Percentiles rank a stretch among this genome's conserved stretches.
Evolutionary conservation across 306 rosid species (phyloP).

Genomic region (Pyrus bretschneideri): DNA sequence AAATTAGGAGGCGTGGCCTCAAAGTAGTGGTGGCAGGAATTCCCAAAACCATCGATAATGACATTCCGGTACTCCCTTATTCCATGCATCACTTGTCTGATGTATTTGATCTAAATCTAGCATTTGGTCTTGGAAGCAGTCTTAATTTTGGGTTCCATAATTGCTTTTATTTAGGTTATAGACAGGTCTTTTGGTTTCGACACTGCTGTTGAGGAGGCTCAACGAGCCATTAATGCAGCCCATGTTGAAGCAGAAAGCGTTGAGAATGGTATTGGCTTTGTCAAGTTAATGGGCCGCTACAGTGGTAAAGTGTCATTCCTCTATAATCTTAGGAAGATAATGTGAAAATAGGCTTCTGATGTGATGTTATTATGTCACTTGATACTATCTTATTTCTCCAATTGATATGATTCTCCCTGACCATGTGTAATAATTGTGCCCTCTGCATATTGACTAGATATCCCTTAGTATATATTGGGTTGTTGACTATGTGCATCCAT

Average conservation of each 20-base stretch:
- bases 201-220: slow-evolving; percentile 63
- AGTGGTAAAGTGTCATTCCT: slow-evolving; percentile 48
- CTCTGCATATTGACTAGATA: not conserved
- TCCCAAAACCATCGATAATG: slow-evolving; percentile 56
- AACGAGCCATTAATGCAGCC: slow-evolving; percentile 57
- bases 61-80: slow-evolving; percentile 33
- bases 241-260: slow-evolving; percentile 66
- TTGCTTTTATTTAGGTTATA: slow-evolving; percentile 30
- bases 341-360: not conserved
- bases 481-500: not conserved
- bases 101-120: not conserved
- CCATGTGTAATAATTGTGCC: not conserved
- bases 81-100: not conserved
- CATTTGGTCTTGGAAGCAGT: not conserved
- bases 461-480: too few species aligned
- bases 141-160: not conserved
- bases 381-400: not conserved
- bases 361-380: not conserved
- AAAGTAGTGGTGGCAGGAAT: slow-evolving; percentile 54
- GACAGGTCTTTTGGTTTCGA: slow-evolving; percentile 60
- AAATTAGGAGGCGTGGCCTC: slow-evolving; percentile 47
- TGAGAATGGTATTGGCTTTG: slow-evolving; percentile 64
- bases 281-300: slow-evolving; percentile 69
- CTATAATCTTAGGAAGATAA: not conserved
- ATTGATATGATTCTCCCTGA: not conserved